Conservation (phyloP, 495 filamentous ascomycete species). For the Penicillium cataractarum region DNA sequence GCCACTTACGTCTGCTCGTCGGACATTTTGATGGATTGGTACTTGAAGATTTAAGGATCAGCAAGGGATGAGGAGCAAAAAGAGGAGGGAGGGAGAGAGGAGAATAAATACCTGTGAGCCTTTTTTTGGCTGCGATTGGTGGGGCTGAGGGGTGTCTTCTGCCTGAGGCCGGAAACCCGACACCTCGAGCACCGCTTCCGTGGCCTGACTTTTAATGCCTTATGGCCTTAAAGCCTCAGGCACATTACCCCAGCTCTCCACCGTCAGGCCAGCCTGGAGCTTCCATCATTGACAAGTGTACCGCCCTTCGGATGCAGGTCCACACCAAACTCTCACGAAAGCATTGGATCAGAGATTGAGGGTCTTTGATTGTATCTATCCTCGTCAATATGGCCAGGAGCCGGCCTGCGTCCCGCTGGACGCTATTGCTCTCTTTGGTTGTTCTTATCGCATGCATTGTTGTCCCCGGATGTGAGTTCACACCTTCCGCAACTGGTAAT, state of each 20-base stretch:
- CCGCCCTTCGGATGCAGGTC: conserved; percentile 43
- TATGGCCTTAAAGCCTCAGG: conserved; percentile 28
- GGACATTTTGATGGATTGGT: conserved; percentile 69
- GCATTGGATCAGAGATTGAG: conserved; percentile 38
- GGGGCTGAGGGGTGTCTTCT: conserved; percentile 28
- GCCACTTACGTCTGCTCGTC: conserved; percentile 89
- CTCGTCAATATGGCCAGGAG: conserved; percentile 42
- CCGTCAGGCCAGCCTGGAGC: conserved; percentile 49
- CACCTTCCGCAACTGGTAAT: neutral
- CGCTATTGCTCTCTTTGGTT: conserved; percentile 48
- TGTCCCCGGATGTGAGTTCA: conserved; percentile 41
- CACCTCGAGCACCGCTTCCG: conserved; percentile 11
- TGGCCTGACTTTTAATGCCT: conserved; percentile 25
- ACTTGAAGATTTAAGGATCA: conserved; percentile 34
- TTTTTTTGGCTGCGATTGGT: conserved; percentile 31
- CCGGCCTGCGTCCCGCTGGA: conserved; percentile 61
- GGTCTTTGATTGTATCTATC: conserved; percentile 39
- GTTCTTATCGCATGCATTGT: conserved; percentile 45
- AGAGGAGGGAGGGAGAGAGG: conserved; percentile 34
- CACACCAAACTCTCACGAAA: conserved; percentile 17
- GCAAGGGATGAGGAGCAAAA: conserved; percentile 34
- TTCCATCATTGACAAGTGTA: conserved; percentile 31
- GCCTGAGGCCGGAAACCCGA: conserved; percentile 14
- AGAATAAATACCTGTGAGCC: conserved; percentile 35
- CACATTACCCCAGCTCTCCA: conserved; percentile 38